Evolutionary conservation across 2,329 filamentous ascomycete genomes (phyloP), one percentile per base, ranked within the genome.

Genomic region (Aspergillus sp.): DNA sequence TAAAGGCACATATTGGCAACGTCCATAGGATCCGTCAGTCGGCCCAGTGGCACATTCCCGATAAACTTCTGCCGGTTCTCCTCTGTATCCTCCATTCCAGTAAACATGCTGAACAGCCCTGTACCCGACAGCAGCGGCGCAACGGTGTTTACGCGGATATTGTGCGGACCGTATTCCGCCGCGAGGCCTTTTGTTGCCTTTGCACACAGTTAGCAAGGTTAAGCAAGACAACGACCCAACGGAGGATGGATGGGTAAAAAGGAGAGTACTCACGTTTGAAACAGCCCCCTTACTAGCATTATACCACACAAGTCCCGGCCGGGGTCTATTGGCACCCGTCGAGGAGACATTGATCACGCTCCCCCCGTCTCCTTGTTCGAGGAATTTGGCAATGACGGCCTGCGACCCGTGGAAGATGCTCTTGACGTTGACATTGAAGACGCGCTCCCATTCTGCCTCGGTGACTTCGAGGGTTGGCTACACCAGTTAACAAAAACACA

Each of bases 131-230:
- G 78, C 0, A 90, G 81, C 0, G 88, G 89, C 47, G 86, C 89
- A 13, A 92, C 84, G 2, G 84, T 82, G 61, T 91, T 91, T 66
- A 92, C 87, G 0, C 89, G 83, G 62, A 93, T 90, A 63, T 89
- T 82, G 54, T 89, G 82, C 0, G 84, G 82, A 0, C 86, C 89
- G 64, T 89, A 92, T 71, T 92, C 89, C 1, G 88, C 86, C 0
- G 89, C 89, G 63, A 93, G 80, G 11, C 83, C 83, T 73, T 86
- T 87, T 3, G 84, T 87, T 9, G 83, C 85, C 75, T 83, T n/a
- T 8, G 47, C 24, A 6, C 34, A 20, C 49, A 15, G 54, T 50
- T 12, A 13, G 12, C 30, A 37, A 9, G 13, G 17, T 13, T 22
- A n/a, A 45, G 8, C 42, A 34, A 13, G 13, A 34, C 9, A 13